Percentiles rank a stretch among this genome's conserved stretches.
Conservation (phyloP, 148 eudicot species). For the Drosera capensis region DNA sequence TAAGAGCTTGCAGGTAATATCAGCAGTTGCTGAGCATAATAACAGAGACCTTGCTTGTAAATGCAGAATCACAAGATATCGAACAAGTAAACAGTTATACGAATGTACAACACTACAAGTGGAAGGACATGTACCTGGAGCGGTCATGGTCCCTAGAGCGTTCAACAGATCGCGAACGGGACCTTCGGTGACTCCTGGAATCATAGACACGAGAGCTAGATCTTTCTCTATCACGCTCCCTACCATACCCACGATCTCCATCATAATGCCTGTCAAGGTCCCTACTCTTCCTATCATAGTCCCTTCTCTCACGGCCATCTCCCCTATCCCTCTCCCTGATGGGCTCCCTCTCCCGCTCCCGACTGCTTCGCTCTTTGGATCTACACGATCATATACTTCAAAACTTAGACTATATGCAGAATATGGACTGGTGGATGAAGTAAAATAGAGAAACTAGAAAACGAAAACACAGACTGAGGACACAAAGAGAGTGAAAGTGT, state of each 20-base stretch:
- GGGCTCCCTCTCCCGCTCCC: conserved; percentile 45
- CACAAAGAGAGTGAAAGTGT: not conserved
- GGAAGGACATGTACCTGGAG: no score
- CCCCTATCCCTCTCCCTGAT: conserved; percentile 58
- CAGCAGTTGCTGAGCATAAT: no score
- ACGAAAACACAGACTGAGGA: not conserved
- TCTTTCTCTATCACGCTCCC: conserved; percentile 54
- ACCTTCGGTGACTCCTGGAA: conserved; percentile 65
- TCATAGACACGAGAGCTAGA: conserved; percentile 46
- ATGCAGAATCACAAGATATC: no score
- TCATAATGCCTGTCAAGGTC: conserved; percentile 56
- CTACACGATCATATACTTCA: conserved; percentile 16
- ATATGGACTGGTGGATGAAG: not conserved
- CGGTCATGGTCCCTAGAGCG: conserved; percentile 46
- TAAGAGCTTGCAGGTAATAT: no score
- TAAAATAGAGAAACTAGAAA: not conserved
- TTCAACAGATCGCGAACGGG: conserved; percentile 78
- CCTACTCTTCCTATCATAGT: conserved; percentile 53
- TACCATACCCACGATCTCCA: conserved; percentile 42
- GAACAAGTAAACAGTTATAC: no score
- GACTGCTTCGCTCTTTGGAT: conserved; percentile 69
- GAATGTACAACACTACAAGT: no score
- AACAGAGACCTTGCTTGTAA: no score
- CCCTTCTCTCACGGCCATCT: conserved; percentile 48
- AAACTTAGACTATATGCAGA: not conserved